phyloP scores from a whole-genome alignment of 768 basidiomycete species.

The Tylopilus sp. region DNA sequence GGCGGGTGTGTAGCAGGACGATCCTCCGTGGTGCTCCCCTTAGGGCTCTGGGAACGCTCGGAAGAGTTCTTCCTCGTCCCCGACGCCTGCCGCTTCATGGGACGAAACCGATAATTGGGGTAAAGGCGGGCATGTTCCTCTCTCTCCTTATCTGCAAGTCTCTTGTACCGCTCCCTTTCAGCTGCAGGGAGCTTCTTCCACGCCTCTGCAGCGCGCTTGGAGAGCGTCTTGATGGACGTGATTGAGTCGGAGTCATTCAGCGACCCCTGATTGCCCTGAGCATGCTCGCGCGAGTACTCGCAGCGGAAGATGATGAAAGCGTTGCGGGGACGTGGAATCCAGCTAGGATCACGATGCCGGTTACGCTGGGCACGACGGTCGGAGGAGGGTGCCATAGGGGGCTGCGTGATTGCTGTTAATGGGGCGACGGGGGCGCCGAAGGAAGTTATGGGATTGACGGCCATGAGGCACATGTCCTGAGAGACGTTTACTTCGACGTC shows the following conservation, averaged over 20 bases:
- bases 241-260: slow-evolving; percentile 25
- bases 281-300: slow-evolving; percentile 51
- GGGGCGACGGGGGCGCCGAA: background rate
- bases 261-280: slow-evolving; percentile 34
- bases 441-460: slow-evolving; percentile 2
- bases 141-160: slow-evolving; percentile 53
- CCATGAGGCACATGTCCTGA: slow-evolving; percentile 12
- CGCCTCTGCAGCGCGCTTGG: slow-evolving; percentile 72
- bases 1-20: slow-evolving; percentile 5
- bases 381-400: slow-evolving; percentile 34
- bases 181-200: slow-evolving; percentile 58
- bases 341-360: slow-evolving; percentile 47
- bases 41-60: slow-evolving; percentile 11
- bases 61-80: slow-evolving; percentile 14
- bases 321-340: slow-evolving; percentile 66
- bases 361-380: slow-evolving; percentile 38
- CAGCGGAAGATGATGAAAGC: slow-evolving; percentile 74
- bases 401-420: background rate
- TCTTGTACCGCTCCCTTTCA: slow-evolving; percentile 48
- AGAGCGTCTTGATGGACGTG: slow-evolving; percentile 51
- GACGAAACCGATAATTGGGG: slow-evolving; percentile 64
- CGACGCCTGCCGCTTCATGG: slow-evolving; percentile 39
- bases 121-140: slow-evolving; percentile 53
- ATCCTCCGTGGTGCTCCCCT: slow-evolving; percentile 2
- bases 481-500: slow-evolving; percentile 28